Evolutionary conservation across 148 eudicot species (phyloP).

Genomic region (Suaeda aralocaspica): DNA sequence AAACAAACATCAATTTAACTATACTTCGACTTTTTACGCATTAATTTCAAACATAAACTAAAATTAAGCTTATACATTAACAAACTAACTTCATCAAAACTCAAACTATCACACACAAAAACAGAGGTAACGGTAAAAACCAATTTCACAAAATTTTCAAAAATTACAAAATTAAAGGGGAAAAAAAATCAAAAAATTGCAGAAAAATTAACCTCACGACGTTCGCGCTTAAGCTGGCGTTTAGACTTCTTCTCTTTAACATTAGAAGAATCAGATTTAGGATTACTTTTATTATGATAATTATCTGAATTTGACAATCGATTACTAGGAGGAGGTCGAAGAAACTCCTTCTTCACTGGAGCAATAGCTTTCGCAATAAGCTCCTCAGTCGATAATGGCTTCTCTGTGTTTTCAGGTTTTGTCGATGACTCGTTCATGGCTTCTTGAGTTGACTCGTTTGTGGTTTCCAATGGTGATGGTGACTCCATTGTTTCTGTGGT

Average conservation of each 20-base stretch:
- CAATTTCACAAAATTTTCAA: too few species aligned
- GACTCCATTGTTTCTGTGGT: background rate
- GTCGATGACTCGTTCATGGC: constrained; percentile 19
- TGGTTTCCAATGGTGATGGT: background rate
- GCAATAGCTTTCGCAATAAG: constrained; percentile 73
- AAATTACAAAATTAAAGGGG: too few species aligned
- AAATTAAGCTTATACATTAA: too few species aligned
- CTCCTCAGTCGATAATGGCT: constrained; percentile 41
- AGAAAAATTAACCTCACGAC: constrained; percentile 44
- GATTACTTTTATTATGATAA: constrained; percentile 3
- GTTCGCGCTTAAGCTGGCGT: constrained; percentile 82
- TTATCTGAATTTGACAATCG: constrained; percentile 25
- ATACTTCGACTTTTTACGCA: too few species aligned
- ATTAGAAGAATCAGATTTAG: constrained; percentile 29
- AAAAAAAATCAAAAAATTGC: too few species aligned
- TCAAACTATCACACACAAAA: too few species aligned
- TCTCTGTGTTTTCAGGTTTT: background rate
- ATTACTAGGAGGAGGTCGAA: constrained; percentile 48
- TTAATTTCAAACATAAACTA: too few species aligned
- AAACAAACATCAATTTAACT: too few species aligned
- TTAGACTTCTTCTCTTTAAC: constrained; percentile 86
- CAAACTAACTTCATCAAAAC: too few species aligned
- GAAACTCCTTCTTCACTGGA: constrained; percentile 76
- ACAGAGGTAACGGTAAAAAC: too few species aligned
- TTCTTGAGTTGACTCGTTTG: background rate